phyloP scores from a whole-genome alignment of 768 basidiomycete genomes.

The Austroboletus eburneus region DNA sequence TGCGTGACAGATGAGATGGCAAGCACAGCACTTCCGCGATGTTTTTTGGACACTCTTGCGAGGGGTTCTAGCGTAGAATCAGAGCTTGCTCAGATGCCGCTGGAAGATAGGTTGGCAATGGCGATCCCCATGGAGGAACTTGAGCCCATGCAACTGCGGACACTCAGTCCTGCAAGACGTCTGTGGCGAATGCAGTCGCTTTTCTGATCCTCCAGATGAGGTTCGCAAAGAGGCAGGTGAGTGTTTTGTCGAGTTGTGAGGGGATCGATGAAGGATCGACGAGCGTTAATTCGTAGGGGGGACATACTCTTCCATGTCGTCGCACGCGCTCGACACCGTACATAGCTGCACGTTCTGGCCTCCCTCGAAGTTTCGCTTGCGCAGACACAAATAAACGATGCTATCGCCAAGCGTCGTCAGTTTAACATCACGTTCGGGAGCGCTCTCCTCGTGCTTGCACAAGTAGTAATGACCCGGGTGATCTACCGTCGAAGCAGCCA shows the following conservation, averaged over 20 bases:
- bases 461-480: constrained; percentile 51
- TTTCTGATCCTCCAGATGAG: constrained; percentile 34
- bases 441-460: too few relatives aligned
- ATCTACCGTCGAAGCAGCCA: constrained; percentile 44
- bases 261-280: not conserved
- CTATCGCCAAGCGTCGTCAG: constrained; percentile 35
- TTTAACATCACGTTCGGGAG: constrained; percentile 43
- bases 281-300: constrained; percentile 38
- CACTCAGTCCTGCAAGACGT: constrained; percentile 32
- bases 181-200: constrained; percentile 47
- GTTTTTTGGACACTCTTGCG: constrained; percentile 42
- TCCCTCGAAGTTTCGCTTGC: too few relatives aligned
- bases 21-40: constrained; percentile 38
- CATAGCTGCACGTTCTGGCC: constrained; percentile 36
- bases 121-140: constrained; percentile 37
- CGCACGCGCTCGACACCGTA: constrained; percentile 29
- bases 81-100: constrained; percentile 14
- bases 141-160: constrained; percentile 25
- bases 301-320: constrained; percentile 50
- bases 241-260: not conserved
- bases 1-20: constrained; percentile 48
- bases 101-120: constrained; percentile 41
- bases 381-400: constrained; percentile 29
- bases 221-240: constrained; percentile 34
- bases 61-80: not conserved